Base-by-base conservation (phyloP, 371 early-diverging fungal species). In the Mitosporidium daphniae region DNA sequence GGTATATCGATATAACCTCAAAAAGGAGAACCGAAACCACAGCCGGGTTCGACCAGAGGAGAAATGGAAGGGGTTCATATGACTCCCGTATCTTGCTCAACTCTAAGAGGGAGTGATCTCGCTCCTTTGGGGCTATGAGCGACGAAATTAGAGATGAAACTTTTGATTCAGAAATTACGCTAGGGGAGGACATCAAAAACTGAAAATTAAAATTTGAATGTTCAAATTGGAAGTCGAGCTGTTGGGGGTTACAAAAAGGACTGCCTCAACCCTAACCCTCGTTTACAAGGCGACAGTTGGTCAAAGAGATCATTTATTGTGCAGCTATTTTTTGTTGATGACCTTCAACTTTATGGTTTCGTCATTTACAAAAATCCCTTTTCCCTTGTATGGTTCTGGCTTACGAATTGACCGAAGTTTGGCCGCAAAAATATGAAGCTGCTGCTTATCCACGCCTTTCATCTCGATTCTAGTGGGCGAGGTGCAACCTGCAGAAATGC, bases 301-400 rank as follows among this genome's bases (percentile, higher is more conserved):
- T n/a, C n/a, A n/a, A n/a, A n/a, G n/a, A n/a, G n/a, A n/a, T n/a
- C n/a, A n/a, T n/a, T n/a, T n/a, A n/a, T n/a, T 2, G 11, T 25
- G 13, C 44, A 25, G 30, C 21, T 65, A 72, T 51, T 73, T 74
- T 53, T 71, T 73, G 53, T 77, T 77, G 39, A 62, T 65, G 26
- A 61, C 67, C 64, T 80, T 84, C 59, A 77, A 72, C 41, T 59
- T 65, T 41, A 84, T 80, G 3, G 78, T 78, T 50, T 89, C 82
- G 36, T 77, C 78, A 22, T 68, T 65, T 23, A 89, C 65, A 46
- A 82, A 89, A 29, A 84, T 71, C 34, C 91, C 91, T 59, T 89
- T 89, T 40, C 73, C 75, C 42, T 89, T 89, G 38, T 84, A 89
- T 25, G 91, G 86, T 51, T 89, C 91, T 14, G 91, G 91, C 39